Evolutionary conservation across 106 monocot genomes (phyloP), one percentile per base, ranked within the genome.

Genomic region (Gastrodia elata): DNA sequence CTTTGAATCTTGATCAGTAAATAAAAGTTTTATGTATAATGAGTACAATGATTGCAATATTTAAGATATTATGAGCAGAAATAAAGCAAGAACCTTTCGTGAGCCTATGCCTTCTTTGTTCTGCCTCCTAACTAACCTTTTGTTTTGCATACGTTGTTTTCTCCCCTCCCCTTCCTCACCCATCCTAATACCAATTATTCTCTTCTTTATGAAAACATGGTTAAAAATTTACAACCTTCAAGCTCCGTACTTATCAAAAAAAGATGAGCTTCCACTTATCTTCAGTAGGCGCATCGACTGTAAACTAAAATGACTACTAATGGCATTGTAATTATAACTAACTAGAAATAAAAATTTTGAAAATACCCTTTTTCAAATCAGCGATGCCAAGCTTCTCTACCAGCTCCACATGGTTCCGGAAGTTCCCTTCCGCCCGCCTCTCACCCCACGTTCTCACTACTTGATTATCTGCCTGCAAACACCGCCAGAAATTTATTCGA

Each of bases 371-470:
- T 4, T 90, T 84, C 39, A 90, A 39, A 80, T 92, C 86, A 5
- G 80, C 96, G 81, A 97, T 87, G 32, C 81, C 92, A 64, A 97
- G 90, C 37, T 86, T 78, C 46, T 83, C 80, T 40, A 92, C 92
- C 18, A 97, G 89, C 55, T 97, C 96, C 46, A 97, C 96, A 74
- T 97, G 96, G 68, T 81, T 97, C 68, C 55, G 81, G 68, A 97
- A 39, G 30, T 92, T 92, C 38, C 73, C 92, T 16, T 90, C 90
- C n/a, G 35, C 44, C 40, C 78, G 78, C 58, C 74, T 71, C 48
- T 92, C 90, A 2, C 96, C 96, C 82, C 82, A 86, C 39, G 82
- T 83, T 15, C 90, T 65, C 39, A 92, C 83, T 30, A 97, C 81
- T 1, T 16, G 57, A 81, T 97, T 97, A 55, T 97, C 88, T 27